A percentile compares a stretch with the other conserved stretches of the same genome.
phyloP scores from a whole-genome alignment of 106 monocot species.

The Amphibolis antarctica region DNA sequence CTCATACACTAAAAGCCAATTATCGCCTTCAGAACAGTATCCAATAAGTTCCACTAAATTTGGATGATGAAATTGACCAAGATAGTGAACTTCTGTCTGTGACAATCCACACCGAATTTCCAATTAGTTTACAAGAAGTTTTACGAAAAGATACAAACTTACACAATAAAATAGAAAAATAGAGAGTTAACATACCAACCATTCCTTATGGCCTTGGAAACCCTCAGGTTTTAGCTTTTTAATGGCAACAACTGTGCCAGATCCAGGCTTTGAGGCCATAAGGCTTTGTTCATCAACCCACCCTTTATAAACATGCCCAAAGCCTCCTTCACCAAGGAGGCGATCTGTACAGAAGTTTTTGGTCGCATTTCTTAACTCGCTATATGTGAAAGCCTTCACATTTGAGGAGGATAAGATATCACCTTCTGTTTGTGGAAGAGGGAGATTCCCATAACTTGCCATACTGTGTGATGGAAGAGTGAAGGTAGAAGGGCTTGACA shows the following conservation, averaged over 20 bases:
- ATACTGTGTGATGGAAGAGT: constrained; percentile 35
- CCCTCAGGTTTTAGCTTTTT: constrained; percentile 96
- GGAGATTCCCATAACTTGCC: constrained; percentile 24
- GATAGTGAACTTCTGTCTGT: constrained; percentile 90
- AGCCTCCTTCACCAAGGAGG: constrained; percentile 84
- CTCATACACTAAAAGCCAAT: constrained; percentile 77
- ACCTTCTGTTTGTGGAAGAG: constrained; percentile 50
- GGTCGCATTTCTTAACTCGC: constrained; percentile 59
- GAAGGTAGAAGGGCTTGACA: no score
- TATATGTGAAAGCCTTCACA: constrained; percentile 59
- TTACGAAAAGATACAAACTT: not conserved
- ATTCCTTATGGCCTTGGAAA: constrained; percentile 92
- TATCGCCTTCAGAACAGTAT: constrained; percentile 79
- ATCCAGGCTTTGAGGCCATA: constrained; percentile 48
- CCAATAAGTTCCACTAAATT: constrained; percentile 86
- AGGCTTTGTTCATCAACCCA: constrained; percentile 74
- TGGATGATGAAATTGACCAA: constrained; percentile 74
- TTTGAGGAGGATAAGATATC: constrained; percentile 73
- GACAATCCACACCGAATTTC: constrained; percentile 5
- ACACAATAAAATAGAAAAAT: not conserved
- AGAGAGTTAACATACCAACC: constrained; percentile 43
- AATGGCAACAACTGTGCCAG: constrained; percentile 69
- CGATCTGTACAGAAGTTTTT: constrained; percentile 72
- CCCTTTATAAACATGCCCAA: constrained; percentile 84
- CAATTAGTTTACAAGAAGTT: not conserved